A percentile compares a stretch with the other conserved stretches of the same genome.
Conservation (phyloP, 768 basidiomycete genomes). For the Leccinum subgranulosum region DNA sequence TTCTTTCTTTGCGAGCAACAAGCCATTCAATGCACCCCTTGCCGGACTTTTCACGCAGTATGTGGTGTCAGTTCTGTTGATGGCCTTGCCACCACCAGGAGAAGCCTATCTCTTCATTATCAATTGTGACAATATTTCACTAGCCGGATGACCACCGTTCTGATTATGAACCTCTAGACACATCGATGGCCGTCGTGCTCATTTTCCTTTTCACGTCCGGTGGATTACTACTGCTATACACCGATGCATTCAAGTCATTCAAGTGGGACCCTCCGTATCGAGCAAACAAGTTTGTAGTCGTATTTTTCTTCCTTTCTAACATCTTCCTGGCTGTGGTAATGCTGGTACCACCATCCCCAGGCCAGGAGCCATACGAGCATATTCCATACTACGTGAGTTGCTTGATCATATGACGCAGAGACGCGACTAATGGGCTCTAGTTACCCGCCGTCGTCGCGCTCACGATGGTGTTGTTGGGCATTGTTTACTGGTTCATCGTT, state of each 20-base stretch:
- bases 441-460: slow-evolving; percentile 49
- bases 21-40: slow-evolving; percentile 66
- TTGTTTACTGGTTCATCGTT: slow-evolving; percentile 56
- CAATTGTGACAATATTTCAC: slow-evolving; percentile 40
- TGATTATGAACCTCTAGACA: slow-evolving; percentile 35
- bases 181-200: slow-evolving; percentile 54
- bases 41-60: slow-evolving; percentile 64
- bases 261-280: slow-evolving; percentile 67
- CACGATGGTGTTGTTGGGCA: slow-evolving; percentile 45
- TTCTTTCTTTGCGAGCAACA: slow-evolving; percentile 65
- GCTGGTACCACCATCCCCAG: slow-evolving; percentile 56
- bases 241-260: slow-evolving; percentile 38
- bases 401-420: neutral
- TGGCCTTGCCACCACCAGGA: slow-evolving; percentile 60
- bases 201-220: slow-evolving; percentile 59
- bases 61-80: slow-evolving; percentile 51
- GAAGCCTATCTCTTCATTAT: slow-evolving; percentile 74
- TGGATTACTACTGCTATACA: slow-evolving; percentile 63
- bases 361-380: slow-evolving; percentile 48
- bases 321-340: slow-evolving; percentile 61
- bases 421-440: slow-evolving; percentile 27
- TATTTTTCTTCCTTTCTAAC: slow-evolving; percentile 63
- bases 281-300: slow-evolving; percentile 45
- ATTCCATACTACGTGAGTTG: slow-evolving; percentile 68
- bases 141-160: neutral